Conservation (phyloP, 169 alveolate genomes). For the Plasmodium inui region DNA sequence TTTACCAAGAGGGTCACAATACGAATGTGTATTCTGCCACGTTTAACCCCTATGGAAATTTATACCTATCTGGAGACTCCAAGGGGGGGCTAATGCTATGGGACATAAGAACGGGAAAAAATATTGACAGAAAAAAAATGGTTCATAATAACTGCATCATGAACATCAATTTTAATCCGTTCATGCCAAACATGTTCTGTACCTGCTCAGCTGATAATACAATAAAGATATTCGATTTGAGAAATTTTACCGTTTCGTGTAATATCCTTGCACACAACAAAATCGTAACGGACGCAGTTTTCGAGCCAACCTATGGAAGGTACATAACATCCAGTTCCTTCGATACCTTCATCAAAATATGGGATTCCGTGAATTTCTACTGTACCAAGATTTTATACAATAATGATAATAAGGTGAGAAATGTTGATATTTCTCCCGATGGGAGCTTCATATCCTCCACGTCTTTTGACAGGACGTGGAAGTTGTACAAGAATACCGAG, state of each 20-base stretch:
- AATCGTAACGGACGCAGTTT: slow-evolving; percentile 82
- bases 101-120: slow-evolving; percentile 85
- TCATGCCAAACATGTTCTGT: slow-evolving; percentile 81
- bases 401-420: slow-evolving; percentile 81
- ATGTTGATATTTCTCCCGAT: slow-evolving; percentile 83
- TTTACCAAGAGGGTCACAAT: slow-evolving; percentile 86
- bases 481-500: slow-evolving; percentile 77
- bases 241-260: slow-evolving; percentile 79
- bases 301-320: slow-evolving; percentile 86
- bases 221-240: slow-evolving; percentile 83
- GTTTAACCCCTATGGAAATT: slow-evolving; percentile 84
- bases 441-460: slow-evolving; percentile 81
- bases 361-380: slow-evolving; percentile 85
- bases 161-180: slow-evolving; percentile 84
- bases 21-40: slow-evolving; percentile 80
- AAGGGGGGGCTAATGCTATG: slow-evolving; percentile 83
- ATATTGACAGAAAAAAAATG: slow-evolving; percentile 78
- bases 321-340: slow-evolving; percentile 85
- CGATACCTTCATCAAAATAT: slow-evolving; percentile 83
- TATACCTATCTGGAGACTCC: slow-evolving; percentile 82
- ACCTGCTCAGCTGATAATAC: slow-evolving; percentile 84
- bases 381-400: slow-evolving; percentile 83
- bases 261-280: slow-evolving; percentile 84
- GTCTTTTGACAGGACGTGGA: slow-evolving; percentile 84
- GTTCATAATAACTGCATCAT: slow-evolving; percentile 83